Conservation (phyloP, 2,329 filamentous ascomycete species). For the Cytospora piceae region DNA sequence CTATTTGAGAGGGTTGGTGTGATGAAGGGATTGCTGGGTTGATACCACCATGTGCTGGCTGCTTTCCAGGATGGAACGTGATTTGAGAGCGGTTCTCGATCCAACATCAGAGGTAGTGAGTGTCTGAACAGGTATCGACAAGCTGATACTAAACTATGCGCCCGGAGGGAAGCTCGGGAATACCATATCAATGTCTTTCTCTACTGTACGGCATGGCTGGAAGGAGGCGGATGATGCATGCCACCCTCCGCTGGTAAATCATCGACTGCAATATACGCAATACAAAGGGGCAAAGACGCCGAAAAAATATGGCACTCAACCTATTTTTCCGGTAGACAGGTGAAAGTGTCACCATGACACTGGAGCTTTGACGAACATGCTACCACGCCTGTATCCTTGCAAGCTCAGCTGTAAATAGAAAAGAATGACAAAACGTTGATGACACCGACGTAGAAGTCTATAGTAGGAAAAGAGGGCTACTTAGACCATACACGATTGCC, state of each 20-base stretch:
- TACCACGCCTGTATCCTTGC: background rate
- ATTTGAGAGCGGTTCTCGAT: background rate
- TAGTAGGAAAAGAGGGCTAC: background rate
- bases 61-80: background rate
- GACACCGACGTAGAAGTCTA: background rate
- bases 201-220: too few relatives aligned
- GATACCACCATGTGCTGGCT: background rate
- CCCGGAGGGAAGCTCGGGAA: background rate
- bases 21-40: background rate
- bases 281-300: too few relatives aligned
- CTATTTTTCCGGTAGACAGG: too few relatives aligned
- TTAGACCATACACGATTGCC: background rate
- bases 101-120: background rate
- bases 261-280: too few relatives aligned
- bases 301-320: too few relatives aligned
- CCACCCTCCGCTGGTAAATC: too few relatives aligned
- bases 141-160: background rate
- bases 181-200: too few relatives aligned
- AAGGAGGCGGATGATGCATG: too few relatives aligned
- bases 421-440: background rate
- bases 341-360: background rate
- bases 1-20: conserved; percentile 34
- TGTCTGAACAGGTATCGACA: background rate
- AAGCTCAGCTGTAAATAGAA: background rate
- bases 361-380: background rate